A percentile compares a stretch with the other conserved stretches of the same genome.
These are phyloP conservation scores for Leucocoprinus birnbaumii DNA, from an alignment of 768 basidiomycete genomes.

Conservation along the genomic window DNA sequence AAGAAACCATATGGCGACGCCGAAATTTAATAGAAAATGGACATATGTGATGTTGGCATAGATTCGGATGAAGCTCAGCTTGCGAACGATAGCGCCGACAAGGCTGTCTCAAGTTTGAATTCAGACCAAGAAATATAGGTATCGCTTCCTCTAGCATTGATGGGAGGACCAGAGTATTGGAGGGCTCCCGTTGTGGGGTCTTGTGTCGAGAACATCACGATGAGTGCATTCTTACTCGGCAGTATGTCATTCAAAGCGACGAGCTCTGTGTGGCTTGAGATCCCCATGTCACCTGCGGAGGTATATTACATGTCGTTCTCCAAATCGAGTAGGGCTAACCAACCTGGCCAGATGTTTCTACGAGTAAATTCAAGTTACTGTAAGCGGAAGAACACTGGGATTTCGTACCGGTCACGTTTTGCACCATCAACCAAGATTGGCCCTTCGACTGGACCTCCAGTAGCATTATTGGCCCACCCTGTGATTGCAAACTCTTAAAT, in stretches of 20 bases:
- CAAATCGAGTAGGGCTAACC: not conserved
- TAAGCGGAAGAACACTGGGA: not conserved
- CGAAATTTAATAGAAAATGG: constrained; percentile 55
- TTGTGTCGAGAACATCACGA: constrained; percentile 47
- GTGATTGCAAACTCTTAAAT: not conserved
- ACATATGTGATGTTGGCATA: constrained; percentile 56
- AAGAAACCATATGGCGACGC: constrained; percentile 49
- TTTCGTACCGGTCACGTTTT: constrained; percentile 43
- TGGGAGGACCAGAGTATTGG: constrained; percentile 11
- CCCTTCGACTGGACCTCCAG: constrained; percentile 41
- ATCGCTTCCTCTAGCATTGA: constrained; percentile 19
- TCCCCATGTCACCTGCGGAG: constrained; percentile 36
- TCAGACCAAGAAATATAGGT: constrained; percentile 54
- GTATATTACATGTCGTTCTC: not conserved
- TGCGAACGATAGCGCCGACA: constrained; percentile 60
- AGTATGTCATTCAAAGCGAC: constrained; percentile 31
- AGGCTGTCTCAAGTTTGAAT: too few species aligned
- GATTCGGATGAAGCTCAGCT: constrained; percentile 54
- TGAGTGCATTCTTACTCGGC: constrained; percentile 42
- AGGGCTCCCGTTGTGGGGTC: constrained; percentile 24
- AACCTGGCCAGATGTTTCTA: constrained; percentile 12
- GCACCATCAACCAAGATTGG: constrained; percentile 55
- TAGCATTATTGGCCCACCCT: constrained; percentile 49
- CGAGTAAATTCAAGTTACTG: too few species aligned
- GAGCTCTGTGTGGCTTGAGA: constrained; percentile 35